A percentile compares a stretch with the other conserved stretches of the same genome.
These are phyloP conservation scores for Teratosphaeria pseudoeucalypti DNA, from an alignment of 2,329 filamentous ascomycete genomes.

Conservation along the genomic window DNA sequence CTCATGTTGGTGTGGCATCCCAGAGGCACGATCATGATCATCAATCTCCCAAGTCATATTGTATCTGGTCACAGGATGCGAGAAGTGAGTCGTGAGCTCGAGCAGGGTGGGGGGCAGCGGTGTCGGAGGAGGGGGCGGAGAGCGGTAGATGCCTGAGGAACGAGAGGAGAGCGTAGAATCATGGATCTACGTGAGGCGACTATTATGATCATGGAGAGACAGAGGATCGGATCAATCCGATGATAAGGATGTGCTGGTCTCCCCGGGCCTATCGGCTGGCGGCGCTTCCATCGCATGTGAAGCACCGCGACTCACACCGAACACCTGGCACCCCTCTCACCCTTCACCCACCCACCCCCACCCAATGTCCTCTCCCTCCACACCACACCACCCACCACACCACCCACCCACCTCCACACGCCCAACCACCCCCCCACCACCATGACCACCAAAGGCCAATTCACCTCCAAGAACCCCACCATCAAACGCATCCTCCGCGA, in stretches of 20 bases:
- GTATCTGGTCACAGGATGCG: not conserved
- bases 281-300: not conserved
- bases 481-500: constrained; percentile 85
- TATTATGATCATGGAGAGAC: no score
- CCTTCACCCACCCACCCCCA: not conserved
- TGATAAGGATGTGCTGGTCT: not conserved
- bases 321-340: not conserved
- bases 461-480: constrained; percentile 71
- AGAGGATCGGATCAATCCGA: no score
- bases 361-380: not conserved
- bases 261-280: not conserved
- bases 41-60: no score
- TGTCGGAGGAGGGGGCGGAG: no score
- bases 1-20: no score
- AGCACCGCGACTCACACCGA: no score
- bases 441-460: constrained; percentile 33
- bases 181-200: no score
- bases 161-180: no score
- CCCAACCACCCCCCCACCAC: not conserved
- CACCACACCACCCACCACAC: not conserved
- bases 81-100: not conserved
- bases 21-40: no score
- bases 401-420: not conserved
- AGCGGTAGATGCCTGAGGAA: no score
- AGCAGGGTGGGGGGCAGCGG: no score